A percentile compares a stretch with the other conserved stretches of the same genome.
Conservation (phyloP, 192 early-diverging fungal species). For the Blastocladiella britannica region DNA sequence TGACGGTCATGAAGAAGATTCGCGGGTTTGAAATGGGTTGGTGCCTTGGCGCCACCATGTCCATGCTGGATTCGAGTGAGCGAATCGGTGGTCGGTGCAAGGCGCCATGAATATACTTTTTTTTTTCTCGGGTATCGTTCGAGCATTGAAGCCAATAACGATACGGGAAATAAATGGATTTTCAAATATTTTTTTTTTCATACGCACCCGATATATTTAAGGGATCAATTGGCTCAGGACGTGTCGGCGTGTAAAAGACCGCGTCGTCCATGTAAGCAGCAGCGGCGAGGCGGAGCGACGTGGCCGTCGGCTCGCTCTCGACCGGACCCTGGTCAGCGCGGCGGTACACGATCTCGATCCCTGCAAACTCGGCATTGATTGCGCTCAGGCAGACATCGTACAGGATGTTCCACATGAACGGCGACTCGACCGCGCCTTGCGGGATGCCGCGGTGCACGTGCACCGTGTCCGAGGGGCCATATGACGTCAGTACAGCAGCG, state of each 20-base stretch:
- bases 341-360: not conserved
- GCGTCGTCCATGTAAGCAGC: not conserved
- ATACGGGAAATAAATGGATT: too few relatives aligned
- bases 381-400: not conserved
- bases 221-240: too few relatives aligned
- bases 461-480: not conserved
- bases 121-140: too few relatives aligned
- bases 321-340: not conserved
- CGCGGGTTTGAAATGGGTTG: slow-evolving; percentile 83
- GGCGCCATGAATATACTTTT: too few relatives aligned
- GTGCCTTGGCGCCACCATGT: slow-evolving; percentile 82
- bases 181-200: too few relatives aligned
- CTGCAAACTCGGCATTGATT: not conserved
- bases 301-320: not conserved
- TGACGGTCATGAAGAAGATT: slow-evolving; percentile 81
- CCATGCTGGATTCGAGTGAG: slow-evolving; percentile 68
- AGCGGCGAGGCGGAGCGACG: not conserved
- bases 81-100: too few relatives aligned
- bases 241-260: not conserved
- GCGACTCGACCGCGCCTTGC: not conserved
- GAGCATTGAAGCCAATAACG: too few relatives aligned
- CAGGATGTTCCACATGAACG: not conserved
- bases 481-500: not conserved
- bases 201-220: too few relatives aligned
- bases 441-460: not conserved